Percentiles rank a stretch among this genome's conserved stretches.
phyloP scores from a whole-genome alignment of 305 asterid species.

The Salvia sclarea region DNA sequence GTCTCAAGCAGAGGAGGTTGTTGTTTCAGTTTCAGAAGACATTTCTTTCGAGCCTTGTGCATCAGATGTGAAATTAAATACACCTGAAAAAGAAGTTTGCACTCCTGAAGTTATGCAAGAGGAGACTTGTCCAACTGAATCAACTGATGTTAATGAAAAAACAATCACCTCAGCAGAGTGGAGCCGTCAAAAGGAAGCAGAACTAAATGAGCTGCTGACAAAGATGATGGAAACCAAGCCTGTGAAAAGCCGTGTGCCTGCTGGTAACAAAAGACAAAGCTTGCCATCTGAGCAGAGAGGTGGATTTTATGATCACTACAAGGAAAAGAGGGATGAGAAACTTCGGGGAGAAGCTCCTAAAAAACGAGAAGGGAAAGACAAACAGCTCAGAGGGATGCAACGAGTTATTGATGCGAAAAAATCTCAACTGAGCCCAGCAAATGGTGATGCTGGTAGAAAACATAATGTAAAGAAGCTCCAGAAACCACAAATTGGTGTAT shows the following conservation, averaged over 20 bases:
- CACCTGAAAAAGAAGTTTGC: slow-evolving; percentile 39
- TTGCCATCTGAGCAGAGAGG: slow-evolving; percentile 60
- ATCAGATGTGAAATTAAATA: slow-evolving; percentile 39
- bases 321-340: slow-evolving; percentile 76
- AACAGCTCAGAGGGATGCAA: slow-evolving; percentile 48
- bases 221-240: slow-evolving; percentile 95
- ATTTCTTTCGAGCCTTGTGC: slow-evolving; percentile 36
- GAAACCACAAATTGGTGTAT: slow-evolving; percentile 49
- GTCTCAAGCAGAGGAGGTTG: slow-evolving; percentile 37
- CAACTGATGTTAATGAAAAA: slow-evolving; percentile 47
- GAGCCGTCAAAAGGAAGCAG: slow-evolving; percentile 92
- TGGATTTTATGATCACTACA: slow-evolving; percentile 62
- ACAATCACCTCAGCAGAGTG: slow-evolving; percentile 72
- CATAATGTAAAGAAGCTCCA: slow-evolving; percentile 56
- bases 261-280: slow-evolving; percentile 55
- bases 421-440: slow-evolving; percentile 46
- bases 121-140: slow-evolving; percentile 43
- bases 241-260: slow-evolving; percentile 50
- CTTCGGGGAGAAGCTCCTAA: slow-evolving; percentile 58
- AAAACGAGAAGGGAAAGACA: slow-evolving; percentile 58
- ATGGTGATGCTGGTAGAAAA: slow-evolving; percentile 50
- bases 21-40: slow-evolving; percentile 34
- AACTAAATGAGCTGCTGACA: slow-evolving; percentile 70
- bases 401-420: slow-evolving; percentile 57
- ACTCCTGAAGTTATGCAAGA: slow-evolving; percentile 38